phyloP scores from a whole-genome alignment of 2,329 filamentous ascomycete species.

The Talaromyces funiculosus region DNA sequence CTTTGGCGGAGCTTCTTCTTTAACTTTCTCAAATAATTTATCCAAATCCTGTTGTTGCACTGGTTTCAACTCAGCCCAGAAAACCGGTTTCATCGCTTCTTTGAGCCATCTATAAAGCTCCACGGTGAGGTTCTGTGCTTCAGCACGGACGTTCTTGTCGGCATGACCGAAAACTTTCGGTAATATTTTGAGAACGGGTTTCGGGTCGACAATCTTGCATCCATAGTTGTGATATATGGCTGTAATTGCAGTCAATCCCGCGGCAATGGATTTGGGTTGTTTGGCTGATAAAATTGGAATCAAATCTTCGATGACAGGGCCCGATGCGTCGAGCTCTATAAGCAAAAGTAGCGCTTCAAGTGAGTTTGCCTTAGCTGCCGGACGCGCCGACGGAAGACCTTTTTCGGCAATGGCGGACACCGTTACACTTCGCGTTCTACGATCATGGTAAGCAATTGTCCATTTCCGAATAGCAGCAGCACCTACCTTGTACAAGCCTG shows the following conservation, averaged over 20 bases:
- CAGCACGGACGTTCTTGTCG: constrained; percentile 95
- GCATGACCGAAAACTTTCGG: constrained; percentile 92
- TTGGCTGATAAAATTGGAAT: constrained; percentile 79
- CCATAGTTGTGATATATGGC: constrained; percentile 90
- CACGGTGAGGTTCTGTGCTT: constrained; percentile 83
- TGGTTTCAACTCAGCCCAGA: constrained; percentile 91
- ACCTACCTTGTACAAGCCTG: constrained; percentile 67
- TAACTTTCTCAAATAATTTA: constrained; percentile 87
- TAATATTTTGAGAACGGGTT: constrained; percentile 78
- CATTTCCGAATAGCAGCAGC: neutral
- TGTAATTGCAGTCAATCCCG: constrained; percentile 68
- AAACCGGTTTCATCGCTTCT: constrained; percentile 96
- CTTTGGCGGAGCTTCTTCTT: constrained; percentile 78
- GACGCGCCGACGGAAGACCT: constrained; percentile 77
- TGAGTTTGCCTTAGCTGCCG: constrained; percentile 80
- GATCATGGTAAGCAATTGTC: constrained; percentile 13
- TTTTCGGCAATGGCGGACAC: constrained; percentile 83
- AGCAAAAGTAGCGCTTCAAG: constrained; percentile 83
- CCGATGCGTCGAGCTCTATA: constrained; percentile 80
- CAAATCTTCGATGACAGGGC: constrained; percentile 83
- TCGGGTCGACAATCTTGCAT: constrained; percentile 88
- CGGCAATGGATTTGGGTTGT: constrained; percentile 80
- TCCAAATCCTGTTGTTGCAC: constrained; percentile 94
- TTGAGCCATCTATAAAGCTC: constrained; percentile 96
- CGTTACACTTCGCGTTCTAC: constrained; percentile 66